Evolutionary conservation across 2,329 filamentous ascomycete genomes (phyloP).

Genomic region (Penicillium hesseltinei): DNA sequence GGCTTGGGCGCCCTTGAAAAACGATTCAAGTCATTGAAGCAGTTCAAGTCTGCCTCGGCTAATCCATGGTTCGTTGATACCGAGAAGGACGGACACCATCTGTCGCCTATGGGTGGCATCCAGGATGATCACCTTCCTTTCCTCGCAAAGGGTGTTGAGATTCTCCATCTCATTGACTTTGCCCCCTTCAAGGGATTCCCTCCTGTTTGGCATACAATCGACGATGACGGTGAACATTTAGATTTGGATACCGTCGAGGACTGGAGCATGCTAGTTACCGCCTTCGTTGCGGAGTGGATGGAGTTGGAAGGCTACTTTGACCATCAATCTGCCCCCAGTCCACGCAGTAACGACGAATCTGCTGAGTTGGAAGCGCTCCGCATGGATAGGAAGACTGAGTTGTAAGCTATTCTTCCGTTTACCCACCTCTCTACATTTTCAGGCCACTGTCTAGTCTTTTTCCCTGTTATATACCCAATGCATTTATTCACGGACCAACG

Average conservation of each 20-base stretch:
- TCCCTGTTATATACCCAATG: constrained; percentile 13
- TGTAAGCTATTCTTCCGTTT: constrained; percentile 37
- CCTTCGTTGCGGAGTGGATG: constrained; percentile 89
- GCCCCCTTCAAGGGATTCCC: constrained; percentile 63
- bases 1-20: constrained; percentile 71
- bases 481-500: not conserved
- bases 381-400: constrained; percentile 36
- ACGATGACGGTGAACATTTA: constrained; percentile 80
- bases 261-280: constrained; percentile 81
- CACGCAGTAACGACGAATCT: constrained; percentile 9
- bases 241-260: constrained; percentile 78
- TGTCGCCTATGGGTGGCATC: constrained; percentile 54
- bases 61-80: constrained; percentile 64
- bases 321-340: not conserved
- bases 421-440: constrained; percentile 4
- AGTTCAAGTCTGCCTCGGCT: constrained; percentile 60
- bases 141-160: constrained; percentile 77
- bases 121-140: constrained; percentile 93
- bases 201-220: constrained; percentile 77
- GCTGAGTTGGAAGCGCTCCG: constrained; percentile 15
- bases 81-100: constrained; percentile 52
- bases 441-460: not conserved
- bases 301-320: constrained; percentile 65
- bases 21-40: constrained; percentile 65
- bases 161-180: constrained; percentile 83